Evolutionary conservation across 116 monocot genomes (phyloP).

Genomic region (Cymodocea nodosa): DNA sequence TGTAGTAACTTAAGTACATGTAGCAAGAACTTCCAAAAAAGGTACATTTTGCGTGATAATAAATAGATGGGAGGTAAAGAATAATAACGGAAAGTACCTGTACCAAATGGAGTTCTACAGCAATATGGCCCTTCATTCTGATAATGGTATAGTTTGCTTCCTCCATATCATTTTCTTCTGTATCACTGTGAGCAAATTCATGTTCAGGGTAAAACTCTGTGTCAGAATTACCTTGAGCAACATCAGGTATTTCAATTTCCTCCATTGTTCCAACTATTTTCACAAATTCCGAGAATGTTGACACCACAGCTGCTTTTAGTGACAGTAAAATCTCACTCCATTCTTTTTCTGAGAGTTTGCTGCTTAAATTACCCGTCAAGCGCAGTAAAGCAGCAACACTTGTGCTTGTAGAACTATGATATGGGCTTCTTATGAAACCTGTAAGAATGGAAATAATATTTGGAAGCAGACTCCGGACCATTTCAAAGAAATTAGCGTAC

Average conservation of each 20-base stretch:
- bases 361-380: slow-evolving; percentile 39
- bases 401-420: slow-evolving; percentile 50
- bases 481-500: slow-evolving; percentile 53
- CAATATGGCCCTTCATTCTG: slow-evolving; percentile 76
- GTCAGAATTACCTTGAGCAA: slow-evolving; percentile 40
- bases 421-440: slow-evolving; percentile 54
- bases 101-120: slow-evolving; percentile 55
- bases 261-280: slow-evolving; percentile 45
- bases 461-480: slow-evolving; percentile 34
- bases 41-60: too few relatives aligned
- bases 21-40: too few relatives aligned
- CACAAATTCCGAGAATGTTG: slow-evolving; percentile 37
- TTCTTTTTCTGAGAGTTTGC: slow-evolving; percentile 47
- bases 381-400: slow-evolving; percentile 44
- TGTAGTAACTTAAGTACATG: too few relatives aligned
- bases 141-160: slow-evolving; percentile 58
- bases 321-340: slow-evolving; percentile 56
- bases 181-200: slow-evolving; percentile 37
- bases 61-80: too few relatives aligned
- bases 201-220: slow-evolving; percentile 60
- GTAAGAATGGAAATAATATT: slow-evolving; percentile 41
- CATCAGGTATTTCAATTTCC: slow-evolving; percentile 61
- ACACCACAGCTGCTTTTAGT: slow-evolving; percentile 36
- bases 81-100: slow-evolving; percentile 33
- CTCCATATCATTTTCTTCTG: slow-evolving; percentile 79